phyloP scores from a whole-genome alignment of 768 basidiomycete genomes.

The Agrocybe praecox region DNA sequence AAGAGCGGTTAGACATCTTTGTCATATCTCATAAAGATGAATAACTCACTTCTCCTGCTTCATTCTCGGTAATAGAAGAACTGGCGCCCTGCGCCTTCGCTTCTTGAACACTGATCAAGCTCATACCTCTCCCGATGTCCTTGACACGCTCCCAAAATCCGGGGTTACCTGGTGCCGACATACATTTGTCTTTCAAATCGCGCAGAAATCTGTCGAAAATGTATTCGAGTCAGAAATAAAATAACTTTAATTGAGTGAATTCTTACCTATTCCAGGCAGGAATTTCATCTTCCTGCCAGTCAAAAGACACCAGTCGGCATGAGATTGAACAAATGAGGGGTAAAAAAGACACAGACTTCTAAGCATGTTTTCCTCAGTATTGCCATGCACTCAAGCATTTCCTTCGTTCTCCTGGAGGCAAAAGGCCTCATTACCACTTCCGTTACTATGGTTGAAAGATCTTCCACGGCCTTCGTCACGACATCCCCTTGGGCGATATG shows the following conservation, averaged over 20 bases:
- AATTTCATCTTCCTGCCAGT: conserved; percentile 73
- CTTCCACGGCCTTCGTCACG: conserved; percentile 84
- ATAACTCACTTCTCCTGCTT: conserved; percentile 52
- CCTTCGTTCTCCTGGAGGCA: conserved; percentile 60
- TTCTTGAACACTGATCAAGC: conserved; percentile 66
- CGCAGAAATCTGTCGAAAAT: conserved; percentile 55
- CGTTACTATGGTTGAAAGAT: conserved; percentile 68
- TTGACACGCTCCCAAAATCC: conserved; percentile 69
- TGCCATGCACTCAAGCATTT: conserved; percentile 76
- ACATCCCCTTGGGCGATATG: conserved; percentile 76
- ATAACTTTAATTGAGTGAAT: conserved; percentile 21
- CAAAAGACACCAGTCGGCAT: not conserved
- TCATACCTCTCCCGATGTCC: conserved; percentile 50
- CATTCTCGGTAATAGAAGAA: conserved; percentile 56
- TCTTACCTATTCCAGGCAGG: conserved; percentile 76
- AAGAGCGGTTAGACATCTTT: not conserved
- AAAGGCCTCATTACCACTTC: conserved; percentile 77
- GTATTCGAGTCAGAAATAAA: not conserved
- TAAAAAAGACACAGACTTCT: conserved; percentile 43
- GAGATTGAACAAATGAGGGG: not conserved
- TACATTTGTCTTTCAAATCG: conserved; percentile 59
- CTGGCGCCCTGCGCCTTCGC: conserved; percentile 59
- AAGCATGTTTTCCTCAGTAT: conserved; percentile 68
- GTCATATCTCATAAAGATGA: not conserved
- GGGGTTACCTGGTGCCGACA: conserved; percentile 56